A percentile compares a stretch with the other conserved stretches of the same genome.
Evolutionary conservation across 2,329 filamentous ascomycete genomes (phyloP).

Genomic region (Ophiostoma ips): DNA sequence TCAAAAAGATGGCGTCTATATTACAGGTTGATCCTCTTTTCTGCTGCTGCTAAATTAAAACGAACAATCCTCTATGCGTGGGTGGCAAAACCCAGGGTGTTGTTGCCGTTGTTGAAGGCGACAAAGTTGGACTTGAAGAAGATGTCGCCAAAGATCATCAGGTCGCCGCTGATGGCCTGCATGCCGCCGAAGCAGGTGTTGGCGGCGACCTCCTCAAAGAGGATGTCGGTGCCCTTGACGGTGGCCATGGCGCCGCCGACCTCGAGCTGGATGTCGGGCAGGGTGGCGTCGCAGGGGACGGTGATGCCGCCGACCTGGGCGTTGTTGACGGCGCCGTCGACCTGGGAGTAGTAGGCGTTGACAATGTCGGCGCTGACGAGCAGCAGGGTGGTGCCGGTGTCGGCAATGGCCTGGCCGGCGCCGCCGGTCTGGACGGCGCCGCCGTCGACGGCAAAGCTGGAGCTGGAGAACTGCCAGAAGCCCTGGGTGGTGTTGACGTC

Average conservation of each 20-base stretch:
- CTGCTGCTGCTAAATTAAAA: background rate
- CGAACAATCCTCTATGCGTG: conserved; percentile 23
- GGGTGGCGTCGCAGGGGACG: conserved; percentile 30
- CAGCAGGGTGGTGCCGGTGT: conserved; percentile 50
- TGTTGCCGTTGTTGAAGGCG: conserved; percentile 42
- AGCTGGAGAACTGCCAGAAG: conserved; percentile 55
- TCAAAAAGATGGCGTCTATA: background rate
- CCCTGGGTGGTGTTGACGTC: conserved; percentile 45
- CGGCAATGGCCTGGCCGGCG: conserved; percentile 34
- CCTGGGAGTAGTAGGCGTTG: conserved; percentile 33
- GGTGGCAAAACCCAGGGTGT: conserved; percentile 35
- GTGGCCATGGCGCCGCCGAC: conserved; percentile 43
- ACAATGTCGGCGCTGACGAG: conserved; percentile 41
- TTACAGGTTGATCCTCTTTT: background rate
- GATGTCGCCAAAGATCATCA: conserved; percentile 51
- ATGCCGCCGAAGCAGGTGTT: conserved; percentile 54
- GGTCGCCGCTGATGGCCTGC: conserved; percentile 39
- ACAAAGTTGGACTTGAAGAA: conserved; percentile 49
- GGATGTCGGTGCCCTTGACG: conserved; percentile 38
- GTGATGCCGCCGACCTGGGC: conserved; percentile 28
- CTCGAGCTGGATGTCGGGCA: conserved; percentile 39
- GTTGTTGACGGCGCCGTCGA: conserved; percentile 29
- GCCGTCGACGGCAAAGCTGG: conserved; percentile 39
- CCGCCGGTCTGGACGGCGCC: conserved; percentile 23
- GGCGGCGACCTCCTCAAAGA: conserved; percentile 35